These are phyloP conservation scores for Fusarium praegraminearum DNA, from an alignment of 2,329 filamentous ascomycete species.

Conservation along the genomic window DNA sequence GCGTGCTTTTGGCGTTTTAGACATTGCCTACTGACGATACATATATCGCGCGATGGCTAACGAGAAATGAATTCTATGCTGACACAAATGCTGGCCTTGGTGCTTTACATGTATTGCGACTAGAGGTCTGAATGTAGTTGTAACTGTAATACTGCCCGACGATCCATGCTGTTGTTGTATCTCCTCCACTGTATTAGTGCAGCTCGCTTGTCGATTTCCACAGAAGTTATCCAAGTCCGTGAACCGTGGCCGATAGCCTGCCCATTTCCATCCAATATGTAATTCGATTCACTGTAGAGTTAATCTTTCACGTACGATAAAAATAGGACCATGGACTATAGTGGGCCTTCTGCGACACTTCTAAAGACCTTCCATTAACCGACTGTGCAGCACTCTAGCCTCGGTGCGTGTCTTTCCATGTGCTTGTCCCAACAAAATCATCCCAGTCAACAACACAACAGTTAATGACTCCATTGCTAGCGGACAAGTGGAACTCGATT, in stretches of 20 bases:
- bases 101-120: conserved; percentile 4
- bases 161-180: conserved; percentile 3
- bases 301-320: conserved; percentile 1
- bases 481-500: conserved; percentile 31
- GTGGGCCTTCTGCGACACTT: conserved; percentile 40
- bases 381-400: conserved; percentile 26
- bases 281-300: conserved; percentile 7
- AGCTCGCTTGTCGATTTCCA: conserved; percentile 28
- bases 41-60: conserved; percentile 44
- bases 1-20: conserved; percentile 39
- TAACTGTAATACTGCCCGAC: conserved; percentile 1
- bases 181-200: conserved; percentile 26
- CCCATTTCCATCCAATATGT: conserved; percentile 4
- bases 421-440: conserved; percentile 51
- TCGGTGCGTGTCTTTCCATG: conserved; percentile 47
- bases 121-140: not conserved
- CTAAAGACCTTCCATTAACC: conserved; percentile 19
- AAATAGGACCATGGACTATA: conserved; percentile 26
- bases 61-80: conserved; percentile 47
- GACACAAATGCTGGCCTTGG: conserved; percentile 35
- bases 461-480: conserved; percentile 28
- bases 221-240: conserved; percentile 1
- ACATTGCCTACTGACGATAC: conserved; percentile 34
- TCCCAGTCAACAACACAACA: conserved; percentile 42
- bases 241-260: not conserved